A percentile compares a stretch with the other conserved stretches of the same genome.
These are phyloP conservation scores for Suillus clintonianus DNA, from an alignment of 768 basidiomycete species.

Conservation along the genomic window DNA sequence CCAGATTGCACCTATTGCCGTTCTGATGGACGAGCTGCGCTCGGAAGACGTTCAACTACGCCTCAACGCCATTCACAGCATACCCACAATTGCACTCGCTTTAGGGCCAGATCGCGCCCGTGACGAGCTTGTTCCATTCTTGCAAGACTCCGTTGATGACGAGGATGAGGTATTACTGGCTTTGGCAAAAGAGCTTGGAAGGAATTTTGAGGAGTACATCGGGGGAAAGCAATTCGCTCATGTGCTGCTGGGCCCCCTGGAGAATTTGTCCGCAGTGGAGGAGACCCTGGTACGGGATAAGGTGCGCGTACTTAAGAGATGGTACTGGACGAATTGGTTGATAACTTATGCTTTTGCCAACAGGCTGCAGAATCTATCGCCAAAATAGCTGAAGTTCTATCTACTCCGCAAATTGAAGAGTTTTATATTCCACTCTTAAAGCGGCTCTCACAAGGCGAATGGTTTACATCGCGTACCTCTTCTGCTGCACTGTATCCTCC, in stretches of 20 bases:
- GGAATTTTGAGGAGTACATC: slow-evolving; percentile 90
- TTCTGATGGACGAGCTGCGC: slow-evolving; percentile 96
- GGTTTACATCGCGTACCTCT: slow-evolving; percentile 98
- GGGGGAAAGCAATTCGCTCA: slow-evolving; percentile 89
- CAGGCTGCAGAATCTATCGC: slow-evolving; percentile 97
- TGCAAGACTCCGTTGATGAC: slow-evolving; percentile 98
- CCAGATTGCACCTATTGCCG: slow-evolving; percentile 91
- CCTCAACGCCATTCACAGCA: slow-evolving; percentile 94
- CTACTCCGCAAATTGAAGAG: slow-evolving; percentile 80
- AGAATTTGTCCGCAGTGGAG: slow-evolving; percentile 94
- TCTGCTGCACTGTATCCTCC: slow-evolving; percentile 92
- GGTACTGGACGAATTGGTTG: not conserved
- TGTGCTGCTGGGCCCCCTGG: slow-evolving; percentile 85
- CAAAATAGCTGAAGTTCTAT: slow-evolving; percentile 79
- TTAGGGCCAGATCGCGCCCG: slow-evolving; percentile 93
- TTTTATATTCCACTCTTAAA: slow-evolving; percentile 90
- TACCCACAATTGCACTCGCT: slow-evolving; percentile 97
- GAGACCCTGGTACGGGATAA: slow-evolving; percentile 98
- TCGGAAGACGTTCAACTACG: slow-evolving; percentile 97
- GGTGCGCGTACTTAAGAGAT: slow-evolving; percentile 44
- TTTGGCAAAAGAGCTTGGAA: slow-evolving; percentile 92
- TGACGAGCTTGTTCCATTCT: slow-evolving; percentile 93
- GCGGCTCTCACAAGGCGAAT: slow-evolving; percentile 89
- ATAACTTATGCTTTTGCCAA: slow-evolving; percentile 14
- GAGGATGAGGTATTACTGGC: slow-evolving; percentile 98